These are phyloP conservation scores for Xylaria sp. DNA, from an alignment of 495 filamentous ascomycete species.

Conservation along the genomic window DNA sequence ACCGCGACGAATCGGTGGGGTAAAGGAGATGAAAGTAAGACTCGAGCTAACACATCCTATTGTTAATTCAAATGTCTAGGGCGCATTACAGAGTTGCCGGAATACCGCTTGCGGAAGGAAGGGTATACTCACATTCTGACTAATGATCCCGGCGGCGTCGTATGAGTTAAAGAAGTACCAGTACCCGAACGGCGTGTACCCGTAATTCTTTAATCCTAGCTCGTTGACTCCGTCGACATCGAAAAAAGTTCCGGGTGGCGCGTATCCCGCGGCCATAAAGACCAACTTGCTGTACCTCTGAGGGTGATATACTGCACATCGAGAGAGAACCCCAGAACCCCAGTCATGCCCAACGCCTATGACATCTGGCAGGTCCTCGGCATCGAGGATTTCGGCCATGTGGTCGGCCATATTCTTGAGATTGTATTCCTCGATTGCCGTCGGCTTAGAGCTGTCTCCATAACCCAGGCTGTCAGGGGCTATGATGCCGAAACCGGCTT, in stretches of 20 bases:
- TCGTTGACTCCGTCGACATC: slow-evolving; percentile 33
- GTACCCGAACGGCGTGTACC: slow-evolving; percentile 33
- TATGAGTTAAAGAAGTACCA: slow-evolving; percentile 28
- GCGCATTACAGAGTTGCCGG: neutral
- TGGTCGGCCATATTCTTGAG: slow-evolving; percentile 43
- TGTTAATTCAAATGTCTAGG: neutral
- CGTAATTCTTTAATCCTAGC: slow-evolving; percentile 16
- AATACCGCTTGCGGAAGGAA: neutral
- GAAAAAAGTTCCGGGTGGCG: slow-evolving; percentile 16
- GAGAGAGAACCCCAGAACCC: slow-evolving; percentile 31
- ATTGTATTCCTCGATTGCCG: slow-evolving; percentile 39
- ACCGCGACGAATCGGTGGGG: neutral
- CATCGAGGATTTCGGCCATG: slow-evolving; percentile 42
- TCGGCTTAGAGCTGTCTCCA: slow-evolving; percentile 51
- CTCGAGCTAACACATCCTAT: neutral
- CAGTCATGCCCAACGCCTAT: slow-evolving; percentile 48
- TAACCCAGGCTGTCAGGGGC: slow-evolving; percentile 55
- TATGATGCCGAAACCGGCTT: slow-evolving; percentile 48
- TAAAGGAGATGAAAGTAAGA: slow-evolving; percentile 3
- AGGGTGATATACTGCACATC: slow-evolving; percentile 22
- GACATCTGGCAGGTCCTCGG: slow-evolving; percentile 32
- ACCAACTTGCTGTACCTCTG: slow-evolving; percentile 28
- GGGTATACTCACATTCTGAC: slow-evolving; percentile 6
- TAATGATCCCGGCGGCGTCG: neutral
- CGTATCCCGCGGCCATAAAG: slow-evolving; percentile 31